Base-by-base conservation (phyloP, 495 filamentous ascomycete species). In the Aspergillus leporis region DNA sequence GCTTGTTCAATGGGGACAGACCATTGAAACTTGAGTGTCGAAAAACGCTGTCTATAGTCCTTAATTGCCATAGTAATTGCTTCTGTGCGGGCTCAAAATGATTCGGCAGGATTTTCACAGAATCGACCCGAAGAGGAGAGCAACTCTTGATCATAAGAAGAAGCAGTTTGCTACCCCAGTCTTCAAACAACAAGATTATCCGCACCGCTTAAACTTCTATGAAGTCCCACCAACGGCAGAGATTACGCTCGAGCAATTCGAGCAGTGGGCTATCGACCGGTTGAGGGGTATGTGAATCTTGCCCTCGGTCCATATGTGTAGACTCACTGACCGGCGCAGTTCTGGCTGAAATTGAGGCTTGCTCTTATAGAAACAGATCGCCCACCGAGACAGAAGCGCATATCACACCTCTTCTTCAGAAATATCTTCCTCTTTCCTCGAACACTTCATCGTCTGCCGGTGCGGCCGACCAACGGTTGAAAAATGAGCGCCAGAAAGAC, bases 221-320 rank as follows among this genome's bases (percentile, higher is more conserved):
- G 81, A 83, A 25, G 80, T 81, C 21, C 93, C 95, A 31, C 95
- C 95, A 0, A 96, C 92, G 1, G 88, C 88, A 23, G 95, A 99
- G 64, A 92, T 99, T 72, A 96, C 91, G 4, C 87, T 99, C 47
- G 95, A 99, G 71, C 85, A 98, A 66, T 99, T 99, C 67, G 95
- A 99, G 67, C 90, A 96, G 83, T 99, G 95, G 95, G 95, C 93
- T n/a, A 97, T 99, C 65, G 87, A 95, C 66, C 83, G 95, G 49
- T 65, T 99, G 59, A 87, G 89, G 64, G 78, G 92, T 94, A 76
- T 53, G 74, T 61, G 25, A 21, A 18, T 23, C 50, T 7, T 47
- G n/a, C 16, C 5, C 30, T 36, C 7, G 47, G 34, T 16, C 43
- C 30, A 30, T 47, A 31, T n/a, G 23, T 56, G 34, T 18, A 23